Conservation (phyloP, 805 yeast genomes). For the Spathaspora sp. region DNA sequence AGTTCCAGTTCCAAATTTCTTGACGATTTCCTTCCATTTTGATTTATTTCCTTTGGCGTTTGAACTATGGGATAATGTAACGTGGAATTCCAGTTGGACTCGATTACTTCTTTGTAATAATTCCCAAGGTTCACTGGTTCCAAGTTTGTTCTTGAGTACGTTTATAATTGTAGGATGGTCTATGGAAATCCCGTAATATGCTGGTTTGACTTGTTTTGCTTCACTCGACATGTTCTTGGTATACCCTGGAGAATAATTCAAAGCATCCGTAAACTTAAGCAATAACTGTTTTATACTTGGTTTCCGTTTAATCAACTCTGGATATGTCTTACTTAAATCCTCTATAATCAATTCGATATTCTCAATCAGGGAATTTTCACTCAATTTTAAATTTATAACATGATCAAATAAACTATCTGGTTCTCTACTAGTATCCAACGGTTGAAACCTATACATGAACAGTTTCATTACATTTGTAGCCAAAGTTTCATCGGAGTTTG, state of each 20-base stretch:
- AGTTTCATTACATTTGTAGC: constrained; percentile 68
- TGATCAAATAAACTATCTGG: constrained; percentile 72
- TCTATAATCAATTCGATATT: constrained; percentile 47
- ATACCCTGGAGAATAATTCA: constrained; percentile 49
- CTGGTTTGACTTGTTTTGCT: constrained; percentile 1
- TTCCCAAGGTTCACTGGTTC: constrained; percentile 15
- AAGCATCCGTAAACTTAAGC: constrained; percentile 50
- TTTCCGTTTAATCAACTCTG: constrained; percentile 32
- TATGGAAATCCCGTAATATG: constrained; percentile 8
- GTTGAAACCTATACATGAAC: constrained; percentile 67
- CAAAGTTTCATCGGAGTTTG: constrained; percentile 42
- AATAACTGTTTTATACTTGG: constrained; percentile 43
- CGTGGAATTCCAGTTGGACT: constrained; percentile 57
- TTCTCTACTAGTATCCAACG: constrained; percentile 36
- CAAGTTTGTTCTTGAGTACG: constrained; percentile 4
- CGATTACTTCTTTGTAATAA: constrained; percentile 26
- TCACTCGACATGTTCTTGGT: constrained; percentile 29
- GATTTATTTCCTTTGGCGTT: constrained; percentile 13
- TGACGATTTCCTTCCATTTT: constrained; percentile 15
- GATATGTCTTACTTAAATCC: constrained; percentile 34
- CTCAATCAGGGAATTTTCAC: constrained; percentile 30
- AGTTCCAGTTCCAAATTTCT: constrained; percentile 8
- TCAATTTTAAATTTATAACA: constrained; percentile 54
- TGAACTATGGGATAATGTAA: constrained; percentile 56
- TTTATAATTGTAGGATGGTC: constrained; percentile 13